A percentile compares a stretch with the other conserved stretches of the same genome.
These are phyloP conservation scores for Stemphylium vesicarium DNA, from an alignment of 2,329 filamentous ascomycete genomes.

Conservation along the genomic window DNA sequence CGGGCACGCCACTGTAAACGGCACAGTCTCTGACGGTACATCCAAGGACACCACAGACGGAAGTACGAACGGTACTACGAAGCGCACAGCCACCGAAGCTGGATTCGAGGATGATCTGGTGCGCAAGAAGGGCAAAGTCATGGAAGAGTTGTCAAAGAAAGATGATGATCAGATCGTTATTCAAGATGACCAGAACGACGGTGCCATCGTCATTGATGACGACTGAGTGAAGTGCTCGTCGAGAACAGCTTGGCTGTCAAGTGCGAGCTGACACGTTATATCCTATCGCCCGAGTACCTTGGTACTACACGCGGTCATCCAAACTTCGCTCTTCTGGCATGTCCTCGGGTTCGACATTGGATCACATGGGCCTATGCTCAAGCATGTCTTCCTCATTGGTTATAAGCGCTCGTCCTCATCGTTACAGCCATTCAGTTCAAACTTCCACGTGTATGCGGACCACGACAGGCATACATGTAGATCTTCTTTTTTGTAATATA, in stretches of 20 bases:
- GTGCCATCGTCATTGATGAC: slow-evolving; percentile 48
- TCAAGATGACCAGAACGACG: slow-evolving; percentile 42
- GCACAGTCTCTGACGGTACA: slow-evolving; percentile 10
- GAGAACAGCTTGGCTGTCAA: background rate
- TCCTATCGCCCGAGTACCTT: background rate
- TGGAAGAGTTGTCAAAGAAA: slow-evolving; percentile 31
- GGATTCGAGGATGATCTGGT: slow-evolving; percentile 45
- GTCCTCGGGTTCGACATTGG: background rate
- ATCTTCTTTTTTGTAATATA: slow-evolving; percentile 18
- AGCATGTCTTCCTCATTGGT: background rate
- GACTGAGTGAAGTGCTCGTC: slow-evolving; percentile 18
- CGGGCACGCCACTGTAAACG: slow-evolving; percentile 31
- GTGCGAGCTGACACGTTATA: background rate
- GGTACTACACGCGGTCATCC: background rate
- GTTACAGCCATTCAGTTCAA: background rate
- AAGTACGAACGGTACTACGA: slow-evolving; percentile 34
- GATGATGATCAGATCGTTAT: slow-evolving; percentile 45
- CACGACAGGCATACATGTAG: slow-evolving; percentile 6
- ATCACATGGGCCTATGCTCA: background rate
- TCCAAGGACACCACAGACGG: slow-evolving; percentile 30
- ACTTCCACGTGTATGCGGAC: background rate
- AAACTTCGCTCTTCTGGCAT: background rate
- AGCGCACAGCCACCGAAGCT: slow-evolving; percentile 55
- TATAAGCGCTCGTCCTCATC: background rate
- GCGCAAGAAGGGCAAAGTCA: slow-evolving; percentile 51